phyloP scores from a whole-genome alignment of 805 yeast genomes.

The Candida chilensis region DNA sequence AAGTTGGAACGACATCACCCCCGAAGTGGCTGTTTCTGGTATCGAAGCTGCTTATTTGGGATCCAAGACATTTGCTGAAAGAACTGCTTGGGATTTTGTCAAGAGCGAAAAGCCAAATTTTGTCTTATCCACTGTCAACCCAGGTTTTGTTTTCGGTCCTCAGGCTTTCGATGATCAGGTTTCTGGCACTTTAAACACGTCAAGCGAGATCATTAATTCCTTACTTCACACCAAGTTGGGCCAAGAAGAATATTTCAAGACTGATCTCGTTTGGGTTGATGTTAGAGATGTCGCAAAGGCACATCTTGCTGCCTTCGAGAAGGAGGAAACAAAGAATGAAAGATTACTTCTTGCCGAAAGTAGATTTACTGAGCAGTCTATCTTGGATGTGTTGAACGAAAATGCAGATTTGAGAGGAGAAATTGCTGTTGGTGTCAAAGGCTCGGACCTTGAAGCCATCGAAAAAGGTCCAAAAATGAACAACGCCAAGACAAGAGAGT shows the following conservation, averaged over 20 bases:
- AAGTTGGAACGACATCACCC: conserved; percentile 44
- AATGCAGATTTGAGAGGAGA: conserved; percentile 31
- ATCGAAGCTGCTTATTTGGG: conserved; percentile 39
- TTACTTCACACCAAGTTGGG: conserved; percentile 17
- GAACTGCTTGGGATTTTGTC: conserved; percentile 48
- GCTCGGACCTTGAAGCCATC: too few relatives aligned
- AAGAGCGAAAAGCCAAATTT: conserved; percentile 24
- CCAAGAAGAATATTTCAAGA: too few relatives aligned
- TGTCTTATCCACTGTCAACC: conserved; percentile 39
- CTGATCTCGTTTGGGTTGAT: conserved; percentile 26
- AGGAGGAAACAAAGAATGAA: conserved; percentile 16
- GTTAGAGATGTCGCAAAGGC: conserved; percentile 58
- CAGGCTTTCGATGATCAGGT: conserved; percentile 31
- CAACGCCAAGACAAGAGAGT: conserved; percentile 5
- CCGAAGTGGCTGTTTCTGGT: conserved; percentile 27
- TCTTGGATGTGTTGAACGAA: conserved; percentile 18
- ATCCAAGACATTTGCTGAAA: conserved; percentile 56
- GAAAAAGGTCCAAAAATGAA: too few relatives aligned
- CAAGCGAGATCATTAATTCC: conserved; percentile 29
- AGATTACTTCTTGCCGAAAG: conserved; percentile 17
- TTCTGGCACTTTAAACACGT: conserved; percentile 21
- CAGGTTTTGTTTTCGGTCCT: conserved; percentile 54
- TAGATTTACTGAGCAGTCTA: conserved; percentile 12
- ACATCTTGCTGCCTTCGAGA: conserved; percentile 41
- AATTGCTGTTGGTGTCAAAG: conserved; percentile 32